Conservation (phyloP, 1,284 basidiomycete genomes). For the Irpex lacteus region DNA sequence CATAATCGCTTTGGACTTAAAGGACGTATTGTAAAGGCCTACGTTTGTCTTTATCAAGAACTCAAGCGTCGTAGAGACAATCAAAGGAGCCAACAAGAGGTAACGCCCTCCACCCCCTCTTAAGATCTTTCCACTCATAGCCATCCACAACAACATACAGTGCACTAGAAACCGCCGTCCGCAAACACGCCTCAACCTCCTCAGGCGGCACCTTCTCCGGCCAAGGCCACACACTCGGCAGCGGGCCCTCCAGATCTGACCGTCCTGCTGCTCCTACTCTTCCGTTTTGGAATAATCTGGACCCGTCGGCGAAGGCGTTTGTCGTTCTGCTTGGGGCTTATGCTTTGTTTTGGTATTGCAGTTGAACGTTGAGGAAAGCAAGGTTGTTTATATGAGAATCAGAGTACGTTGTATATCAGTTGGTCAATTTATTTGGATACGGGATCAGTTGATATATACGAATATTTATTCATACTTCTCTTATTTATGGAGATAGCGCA, state of each 20-base stretch:
- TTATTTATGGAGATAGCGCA: too few species aligned
- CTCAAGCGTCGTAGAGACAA: conserved; percentile 60
- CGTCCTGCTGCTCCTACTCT: background rate
- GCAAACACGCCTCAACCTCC: conserved; percentile 41
- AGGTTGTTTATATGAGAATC: too few species aligned
- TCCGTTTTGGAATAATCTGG: conserved; percentile 41
- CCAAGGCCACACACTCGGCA: conserved; percentile 65
- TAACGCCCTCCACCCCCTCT: conserved; percentile 31
- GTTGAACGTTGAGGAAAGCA: conserved; percentile 14
- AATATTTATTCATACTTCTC: too few species aligned
- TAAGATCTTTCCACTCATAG: too few species aligned
- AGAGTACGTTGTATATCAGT: too few species aligned
- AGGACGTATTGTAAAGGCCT: conserved; percentile 47
- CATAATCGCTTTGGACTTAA: background rate
- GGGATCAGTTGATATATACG: too few species aligned
- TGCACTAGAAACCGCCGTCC: conserved; percentile 54
- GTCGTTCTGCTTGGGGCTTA: conserved; percentile 61
- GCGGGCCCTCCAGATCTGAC: conserved; percentile 35
- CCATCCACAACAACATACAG: conserved; percentile 31
- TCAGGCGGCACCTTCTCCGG: conserved; percentile 55
- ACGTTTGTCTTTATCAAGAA: conserved; percentile 77
- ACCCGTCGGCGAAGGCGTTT: conserved; percentile 65
- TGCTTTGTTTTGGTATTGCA: conserved; percentile 58
- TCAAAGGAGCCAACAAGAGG: conserved; percentile 66
- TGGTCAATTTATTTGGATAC: too few species aligned